Evolutionary conservation across 1,284 basidiomycete genomes (phyloP), one percentile per base, ranked within the genome.

Genomic region (Rhodofomes roseus): DNA sequence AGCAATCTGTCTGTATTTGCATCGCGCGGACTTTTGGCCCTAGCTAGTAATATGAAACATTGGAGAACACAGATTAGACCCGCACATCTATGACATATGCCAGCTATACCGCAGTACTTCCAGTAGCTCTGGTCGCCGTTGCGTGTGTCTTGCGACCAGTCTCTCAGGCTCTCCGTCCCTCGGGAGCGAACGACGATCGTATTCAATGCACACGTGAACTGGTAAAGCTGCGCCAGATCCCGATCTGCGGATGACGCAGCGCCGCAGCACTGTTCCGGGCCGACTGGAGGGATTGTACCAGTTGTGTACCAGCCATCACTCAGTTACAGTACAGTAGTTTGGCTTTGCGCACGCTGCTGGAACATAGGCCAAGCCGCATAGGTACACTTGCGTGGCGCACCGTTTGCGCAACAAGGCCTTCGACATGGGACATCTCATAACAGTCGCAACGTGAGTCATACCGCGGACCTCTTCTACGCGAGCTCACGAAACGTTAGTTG

Each of bases 381-480:
- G n/a, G n/a, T n/a, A n/a, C n/a, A n/a, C n/a, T n/a, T n/a, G n/a
- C n/a, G n/a, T n/a, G n/a, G n/a, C n/a, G n/a, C n/a, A 34, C 31
- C 11, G 11, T 34, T 34, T 4, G 4, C 31, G 4, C 31, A 11
- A 4, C 31, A 34, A 11, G 11, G 31, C 18, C n/a, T 40, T 36
- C n/a, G 50, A 54, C 5, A 92, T 92, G 90, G 90, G 90, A 0
- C 91, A 93, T 65, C 78, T 92, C 43, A 90, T 93, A 62, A 94
- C 92, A 18, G 77, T 94, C 60, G 71, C 76, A 61, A 78, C 76
- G 76, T 78, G 60, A 62, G 74, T 62, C 18, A 37, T n/a, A n/a
- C 39, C 31, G 20, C 4, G 34, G 58, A 39, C 27, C 59, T n/a
- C 48, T 40, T 58, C 46, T 41, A 8, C 50, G 27, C 14, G 56